phyloP scores from a whole-genome alignment of 164 flowering plant genomes.

The Tetracentron sinense region DNA sequence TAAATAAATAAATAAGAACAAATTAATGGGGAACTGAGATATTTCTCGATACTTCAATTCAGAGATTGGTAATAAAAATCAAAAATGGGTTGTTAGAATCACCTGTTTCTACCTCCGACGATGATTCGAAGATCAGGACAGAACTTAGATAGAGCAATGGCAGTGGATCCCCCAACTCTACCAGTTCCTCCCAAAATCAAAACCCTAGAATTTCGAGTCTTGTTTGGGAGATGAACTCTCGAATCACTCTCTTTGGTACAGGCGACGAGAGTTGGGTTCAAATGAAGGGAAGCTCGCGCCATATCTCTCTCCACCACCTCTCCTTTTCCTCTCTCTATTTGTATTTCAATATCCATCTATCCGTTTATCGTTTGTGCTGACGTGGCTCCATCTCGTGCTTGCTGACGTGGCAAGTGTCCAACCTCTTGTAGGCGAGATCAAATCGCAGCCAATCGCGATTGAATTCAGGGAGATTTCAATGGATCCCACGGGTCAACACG shows the following conservation, averaged over 20 bases:
- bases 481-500: too few relatives aligned
- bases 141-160: constrained; percentile 69
- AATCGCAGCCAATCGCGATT: too few relatives aligned
- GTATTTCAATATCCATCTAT: background rate
- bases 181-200: constrained; percentile 89
- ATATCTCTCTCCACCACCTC: constrained; percentile 10
- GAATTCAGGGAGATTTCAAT: too few relatives aligned
- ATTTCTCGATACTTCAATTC: too few relatives aligned
- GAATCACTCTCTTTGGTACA: constrained; percentile 14
- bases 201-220: constrained; percentile 41
- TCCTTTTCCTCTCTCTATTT: background rate
- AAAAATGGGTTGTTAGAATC: background rate
- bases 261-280: constrained; percentile 12
- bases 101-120: constrained; percentile 84
- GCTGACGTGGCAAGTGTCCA: background rate
- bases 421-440: background rate
- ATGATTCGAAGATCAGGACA: constrained; percentile 63
- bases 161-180: constrained; percentile 94
- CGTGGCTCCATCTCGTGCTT: background rate
- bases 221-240: constrained; percentile 15
- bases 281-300: constrained; percentile 29
- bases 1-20: too few relatives aligned
- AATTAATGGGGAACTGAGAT: too few relatives aligned
- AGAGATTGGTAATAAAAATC: background rate
- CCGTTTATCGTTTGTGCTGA: background rate